Conservation (phyloP, 129 eudicot genomes). For the Centella asiatica region DNA sequence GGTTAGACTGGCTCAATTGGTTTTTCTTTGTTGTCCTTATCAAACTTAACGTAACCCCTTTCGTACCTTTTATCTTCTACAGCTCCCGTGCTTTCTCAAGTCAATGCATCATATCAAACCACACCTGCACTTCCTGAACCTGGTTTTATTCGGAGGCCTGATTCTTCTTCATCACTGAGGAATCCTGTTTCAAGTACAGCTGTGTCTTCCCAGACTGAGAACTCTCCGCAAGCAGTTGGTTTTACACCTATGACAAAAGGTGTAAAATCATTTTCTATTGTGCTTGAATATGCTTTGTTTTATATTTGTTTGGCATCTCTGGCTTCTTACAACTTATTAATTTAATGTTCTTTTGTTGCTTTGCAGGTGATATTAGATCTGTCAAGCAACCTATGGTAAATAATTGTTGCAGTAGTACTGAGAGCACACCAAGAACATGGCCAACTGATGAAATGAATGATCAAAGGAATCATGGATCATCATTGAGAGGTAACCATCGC, state of each 20-base stretch:
- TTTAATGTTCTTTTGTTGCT: constrained; percentile 1
- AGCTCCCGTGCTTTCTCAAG: constrained; percentile 58
- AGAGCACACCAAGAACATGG: constrained; percentile 46
- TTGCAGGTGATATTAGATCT: constrained; percentile 50
- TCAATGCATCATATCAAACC: constrained; percentile 35
- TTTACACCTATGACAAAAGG: constrained; percentile 39
- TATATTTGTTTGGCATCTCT: background rate
- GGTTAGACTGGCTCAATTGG: constrained; percentile 32
- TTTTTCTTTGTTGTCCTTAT: background rate
- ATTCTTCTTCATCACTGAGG: constrained; percentile 32
- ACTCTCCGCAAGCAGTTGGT: constrained; percentile 32
- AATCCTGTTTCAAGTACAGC: constrained; percentile 35
- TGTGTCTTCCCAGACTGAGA: constrained; percentile 39
- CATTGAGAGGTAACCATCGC: constrained; percentile 38
- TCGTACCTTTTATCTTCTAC: constrained; percentile 9
- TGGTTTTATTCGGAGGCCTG: constrained; percentile 38
- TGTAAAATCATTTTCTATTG: constrained; percentile 7
- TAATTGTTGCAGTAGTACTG: constrained; percentile 59
- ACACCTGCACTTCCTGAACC: constrained; percentile 41
- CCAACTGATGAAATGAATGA: constrained; percentile 37
- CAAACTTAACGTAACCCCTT: background rate
- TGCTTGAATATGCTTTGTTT: background rate
- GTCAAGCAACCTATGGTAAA: constrained; percentile 31
- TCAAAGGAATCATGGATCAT: constrained; percentile 32
- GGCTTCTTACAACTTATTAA: constrained; percentile 6